Evolutionary conservation across 495 filamentous ascomycete genomes (phyloP).

Genomic region (Penicillium cinerascens): DNA sequence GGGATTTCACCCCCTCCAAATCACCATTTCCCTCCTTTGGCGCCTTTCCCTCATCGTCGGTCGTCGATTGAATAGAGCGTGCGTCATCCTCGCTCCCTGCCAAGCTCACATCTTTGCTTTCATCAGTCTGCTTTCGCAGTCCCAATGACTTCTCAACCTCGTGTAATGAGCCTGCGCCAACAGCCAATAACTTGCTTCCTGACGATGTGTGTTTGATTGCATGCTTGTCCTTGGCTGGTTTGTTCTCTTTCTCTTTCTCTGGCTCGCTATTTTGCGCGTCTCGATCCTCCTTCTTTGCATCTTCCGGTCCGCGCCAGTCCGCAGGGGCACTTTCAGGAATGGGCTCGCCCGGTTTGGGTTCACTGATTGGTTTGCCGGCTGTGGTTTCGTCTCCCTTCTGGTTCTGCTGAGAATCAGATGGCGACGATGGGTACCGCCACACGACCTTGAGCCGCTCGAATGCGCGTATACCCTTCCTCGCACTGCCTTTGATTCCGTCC

Average conservation of each 20-base stretch:
- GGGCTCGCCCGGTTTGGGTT: conserved; percentile 58
- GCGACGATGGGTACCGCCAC: conserved; percentile 56
- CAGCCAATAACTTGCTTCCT: conserved; percentile 3
- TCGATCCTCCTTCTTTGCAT: background rate
- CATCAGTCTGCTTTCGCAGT: conserved; percentile 55
- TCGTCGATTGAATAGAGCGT: conserved; percentile 4
- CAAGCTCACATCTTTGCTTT: conserved; percentile 61
- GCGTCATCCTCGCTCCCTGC: conserved; percentile 57
- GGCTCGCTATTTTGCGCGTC: background rate
- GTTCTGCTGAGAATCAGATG: background rate
- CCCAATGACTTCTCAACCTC: conserved; percentile 58
- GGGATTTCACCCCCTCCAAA: conserved; percentile 30
- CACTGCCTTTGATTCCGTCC: conserved; percentile 77
- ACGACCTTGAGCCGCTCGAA: conserved; percentile 85
- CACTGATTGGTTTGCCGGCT: conserved; percentile 46
- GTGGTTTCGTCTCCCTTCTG: conserved; percentile 19
- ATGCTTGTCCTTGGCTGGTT: background rate
- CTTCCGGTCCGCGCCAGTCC: conserved; percentile 59
- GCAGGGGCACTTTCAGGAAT: conserved; percentile 65
- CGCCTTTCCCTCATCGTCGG: conserved; percentile 11
- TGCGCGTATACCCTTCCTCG: conserved; percentile 72
- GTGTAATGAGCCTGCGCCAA: conserved; percentile 14
- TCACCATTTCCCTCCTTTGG: conserved; percentile 15
- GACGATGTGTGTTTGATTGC: background rate
- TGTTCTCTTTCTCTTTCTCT: conserved; percentile 7